Evolutionary conservation across 1,139 yeast species (phyloP), one percentile per base, ranked within the genome.

Genomic region (Yamadazyma friedrichii): DNA sequence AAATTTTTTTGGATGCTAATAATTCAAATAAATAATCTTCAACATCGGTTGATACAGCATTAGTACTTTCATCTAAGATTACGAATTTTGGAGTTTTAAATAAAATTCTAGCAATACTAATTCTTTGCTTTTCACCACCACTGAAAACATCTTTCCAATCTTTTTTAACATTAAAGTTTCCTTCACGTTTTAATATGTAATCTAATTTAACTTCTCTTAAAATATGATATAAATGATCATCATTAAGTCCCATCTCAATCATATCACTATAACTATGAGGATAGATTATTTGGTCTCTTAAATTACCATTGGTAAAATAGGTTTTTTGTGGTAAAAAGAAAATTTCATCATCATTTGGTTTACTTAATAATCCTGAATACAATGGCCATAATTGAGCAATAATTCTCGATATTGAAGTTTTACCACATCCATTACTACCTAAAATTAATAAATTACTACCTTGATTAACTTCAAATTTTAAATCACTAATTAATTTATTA

Each of bases 81-180:
- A 91, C 93, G 62, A 87, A 86, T 58, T 77, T 76, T 34, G 96
- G 96, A 41, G 76, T 75, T 61, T 86, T 87, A 66, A 85, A 88
- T 52, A 91, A 70, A 6, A 91, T 78, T 53, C 97, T 74, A 0
- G 97, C 97, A 69, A 91, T 86, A 64, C 89, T 83, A 59, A 89
- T 77, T 55, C 96, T 79, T 67, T 91, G 98, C 65, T 88, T 85
- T 60, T 91, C 98, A 41, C 98, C 98, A 13, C 98, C 98, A 62
- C 95, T 84, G 52, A 91, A 76, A 13, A 91, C 88, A 58, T 86
- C 95, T 56, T 84, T 84, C 98, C 98, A 91, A 52, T 84, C 89
- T 50, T 84, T 84, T 42, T 65, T 66, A 29, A 78, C 79, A 44
- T 78, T 78, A 68, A 79, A 78, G 51, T 67, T 71, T 6, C 86